Conservation (phyloP, 1,284 basidiomycete species). For the Cerioporus squamosus region DNA sequence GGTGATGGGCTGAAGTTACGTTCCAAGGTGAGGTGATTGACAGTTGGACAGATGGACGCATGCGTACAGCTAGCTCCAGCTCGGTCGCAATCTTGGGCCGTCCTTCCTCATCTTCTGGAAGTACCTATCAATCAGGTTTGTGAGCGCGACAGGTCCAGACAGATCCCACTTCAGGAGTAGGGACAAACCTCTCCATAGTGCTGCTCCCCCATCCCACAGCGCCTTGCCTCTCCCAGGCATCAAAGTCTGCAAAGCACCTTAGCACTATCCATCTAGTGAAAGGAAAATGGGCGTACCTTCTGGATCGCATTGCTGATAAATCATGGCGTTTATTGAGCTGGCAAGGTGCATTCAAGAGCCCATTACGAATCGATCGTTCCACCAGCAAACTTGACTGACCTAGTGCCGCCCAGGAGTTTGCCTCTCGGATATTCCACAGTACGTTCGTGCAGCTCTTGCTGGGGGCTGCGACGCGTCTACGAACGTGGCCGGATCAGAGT, state of each 20-base stretch:
- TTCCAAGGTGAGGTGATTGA: background rate
- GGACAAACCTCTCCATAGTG: constrained; percentile 34
- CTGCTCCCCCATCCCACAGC: constrained; percentile 42
- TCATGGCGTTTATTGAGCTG: constrained; percentile 23
- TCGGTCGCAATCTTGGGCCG: constrained; percentile 30
- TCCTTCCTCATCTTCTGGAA: constrained; percentile 35
- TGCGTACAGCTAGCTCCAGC: constrained; percentile 19
- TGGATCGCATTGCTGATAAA: constrained; percentile 25
- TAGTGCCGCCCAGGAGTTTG: constrained; percentile 24
- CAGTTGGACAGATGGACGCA: background rate
- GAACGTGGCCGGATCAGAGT: background rate
- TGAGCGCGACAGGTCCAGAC: background rate
- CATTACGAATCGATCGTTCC: background rate
- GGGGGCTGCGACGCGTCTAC: constrained; percentile 13
- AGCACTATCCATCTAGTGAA: background rate
- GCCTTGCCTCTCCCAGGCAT: constrained; percentile 42
- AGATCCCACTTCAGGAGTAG: background rate
- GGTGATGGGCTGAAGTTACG: constrained; percentile 15
- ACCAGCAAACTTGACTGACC: constrained; percentile 4
- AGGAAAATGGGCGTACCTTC: constrained; percentile 14
- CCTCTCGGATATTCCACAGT: constrained; percentile 21
- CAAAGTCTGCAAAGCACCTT: constrained; percentile 36
- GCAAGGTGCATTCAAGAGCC: background rate
- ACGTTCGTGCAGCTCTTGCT: constrained; percentile 17
- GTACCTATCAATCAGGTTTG: constrained; percentile 27